Evolutionary conservation across 2,329 filamentous ascomycete species (phyloP).

Genomic region (Pseudocercospora musae): DNA sequence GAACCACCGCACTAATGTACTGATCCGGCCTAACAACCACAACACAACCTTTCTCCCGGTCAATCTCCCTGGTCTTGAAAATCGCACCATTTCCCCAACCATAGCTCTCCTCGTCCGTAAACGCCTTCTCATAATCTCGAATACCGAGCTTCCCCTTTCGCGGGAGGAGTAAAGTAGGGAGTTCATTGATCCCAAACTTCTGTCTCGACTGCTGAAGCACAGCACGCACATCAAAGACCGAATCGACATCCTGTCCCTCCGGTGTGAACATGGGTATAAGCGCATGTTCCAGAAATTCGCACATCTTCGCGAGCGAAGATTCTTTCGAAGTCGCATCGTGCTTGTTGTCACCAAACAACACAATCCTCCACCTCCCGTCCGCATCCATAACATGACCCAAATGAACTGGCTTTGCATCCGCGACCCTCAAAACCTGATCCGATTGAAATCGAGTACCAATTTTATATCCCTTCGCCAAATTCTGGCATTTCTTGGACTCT

Average conservation of each 20-base stretch:
- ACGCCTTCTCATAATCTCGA: slow-evolving; percentile 42
- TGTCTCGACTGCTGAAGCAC: slow-evolving; percentile 32
- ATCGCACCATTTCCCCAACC: slow-evolving; percentile 35
- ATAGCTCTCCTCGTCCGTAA: slow-evolving; percentile 46
- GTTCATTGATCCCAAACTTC: slow-evolving; percentile 34
- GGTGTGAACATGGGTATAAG: slow-evolving; percentile 41
- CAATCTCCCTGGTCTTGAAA: slow-evolving; percentile 59
- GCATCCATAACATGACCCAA: slow-evolving; percentile 36
- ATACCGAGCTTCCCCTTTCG: slow-evolving; percentile 38
- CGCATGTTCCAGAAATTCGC: slow-evolving; percentile 20
- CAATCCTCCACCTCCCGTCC: slow-evolving; percentile 35
- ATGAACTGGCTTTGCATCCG: slow-evolving; percentile 37
- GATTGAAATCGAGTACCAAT: slow-evolving; percentile 36
- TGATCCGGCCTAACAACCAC: slow-evolving; percentile 65
- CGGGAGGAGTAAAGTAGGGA: slow-evolving; percentile 45
- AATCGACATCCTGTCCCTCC: slow-evolving; percentile 39
- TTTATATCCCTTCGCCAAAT: slow-evolving; percentile 31
- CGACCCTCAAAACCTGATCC: slow-evolving; percentile 30
- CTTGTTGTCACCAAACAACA: slow-evolving; percentile 30
- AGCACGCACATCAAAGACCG: slow-evolving; percentile 53
- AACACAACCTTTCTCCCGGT: slow-evolving; percentile 53
- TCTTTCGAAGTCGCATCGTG: slow-evolving; percentile 18
- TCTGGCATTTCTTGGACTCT: slow-evolving; percentile 24
- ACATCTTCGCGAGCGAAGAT: slow-evolving; percentile 25
- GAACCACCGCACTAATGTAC: slow-evolving; percentile 50